A percentile compares a stretch with the other conserved stretches of the same genome.
Evolutionary conservation across 306 rosid species (phyloP).

Genomic region (Gillenia trifoliata): DNA sequence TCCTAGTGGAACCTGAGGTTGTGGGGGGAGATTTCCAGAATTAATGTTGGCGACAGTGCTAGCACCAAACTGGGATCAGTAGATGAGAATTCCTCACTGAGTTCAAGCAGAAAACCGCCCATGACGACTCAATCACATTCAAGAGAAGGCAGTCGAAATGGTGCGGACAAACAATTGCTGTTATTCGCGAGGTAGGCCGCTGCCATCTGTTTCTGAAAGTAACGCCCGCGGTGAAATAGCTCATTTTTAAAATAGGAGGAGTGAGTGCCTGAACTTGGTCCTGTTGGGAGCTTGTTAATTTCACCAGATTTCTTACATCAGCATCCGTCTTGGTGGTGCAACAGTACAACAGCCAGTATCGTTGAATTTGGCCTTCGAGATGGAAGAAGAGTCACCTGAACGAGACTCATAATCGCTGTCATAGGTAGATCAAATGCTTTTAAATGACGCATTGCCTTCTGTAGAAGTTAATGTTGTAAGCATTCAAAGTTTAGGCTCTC

Average conservation of each 20-base stretch:
- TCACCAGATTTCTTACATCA: slow-evolving; percentile 25
- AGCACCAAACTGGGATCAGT: slow-evolving; percentile 1
- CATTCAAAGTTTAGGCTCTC: neutral
- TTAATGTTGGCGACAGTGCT: slow-evolving; percentile 29
- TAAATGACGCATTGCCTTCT: neutral
- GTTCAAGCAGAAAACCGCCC: slow-evolving; percentile 19
- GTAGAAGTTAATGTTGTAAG: neutral
- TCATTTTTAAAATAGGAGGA: slow-evolving; percentile 19
- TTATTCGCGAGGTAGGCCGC: slow-evolving; percentile 15
- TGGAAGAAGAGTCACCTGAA: slow-evolving; percentile 18
- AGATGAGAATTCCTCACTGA: slow-evolving; percentile 25
- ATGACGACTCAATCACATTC: slow-evolving; percentile 24
- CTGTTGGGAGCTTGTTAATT: slow-evolving; percentile 41
- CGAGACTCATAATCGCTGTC: neutral
- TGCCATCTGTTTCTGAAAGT: slow-evolving; percentile 51
- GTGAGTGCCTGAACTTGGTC: slow-evolving; percentile 55
- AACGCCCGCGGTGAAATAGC: slow-evolving; percentile 35
- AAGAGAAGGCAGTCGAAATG: slow-evolving; percentile 30
- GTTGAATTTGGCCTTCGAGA: slow-evolving; percentile 2
- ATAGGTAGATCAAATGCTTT: neutral
- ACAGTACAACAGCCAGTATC: slow-evolving; percentile 26
- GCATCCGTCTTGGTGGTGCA: slow-evolving; percentile 66
- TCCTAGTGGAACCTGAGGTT: slow-evolving; percentile 25
- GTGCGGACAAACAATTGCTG: slow-evolving; percentile 21
- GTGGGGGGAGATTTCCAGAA: slow-evolving; percentile 32